phyloP scores from a whole-genome alignment of 305 asterid genomes.

The Solanum hybrid region DNA sequence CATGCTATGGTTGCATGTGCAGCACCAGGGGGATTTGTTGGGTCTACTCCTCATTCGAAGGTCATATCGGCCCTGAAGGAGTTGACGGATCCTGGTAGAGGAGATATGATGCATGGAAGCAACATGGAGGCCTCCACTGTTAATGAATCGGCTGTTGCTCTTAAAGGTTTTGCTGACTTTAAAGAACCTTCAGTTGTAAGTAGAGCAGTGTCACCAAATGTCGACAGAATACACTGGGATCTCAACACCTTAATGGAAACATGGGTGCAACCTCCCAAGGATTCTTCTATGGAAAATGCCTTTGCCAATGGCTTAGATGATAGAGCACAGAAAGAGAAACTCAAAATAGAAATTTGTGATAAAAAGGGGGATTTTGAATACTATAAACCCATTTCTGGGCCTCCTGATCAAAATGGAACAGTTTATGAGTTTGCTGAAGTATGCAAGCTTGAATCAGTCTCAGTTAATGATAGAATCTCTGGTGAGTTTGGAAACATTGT shows the following conservation, averaged over 20 bases:
- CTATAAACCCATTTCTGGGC: neutral
- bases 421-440: slow-evolving; percentile 17
- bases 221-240: slow-evolving; percentile 70
- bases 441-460: slow-evolving; percentile 10
- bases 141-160: slow-evolving; percentile 14
- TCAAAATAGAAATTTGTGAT: slow-evolving; percentile 11
- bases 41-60: slow-evolving; percentile 6
- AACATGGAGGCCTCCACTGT: slow-evolving; percentile 7
- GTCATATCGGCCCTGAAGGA: neutral
- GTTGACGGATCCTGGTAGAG: slow-evolving; percentile 11
- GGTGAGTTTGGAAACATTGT: neutral
- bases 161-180: slow-evolving; percentile 18
- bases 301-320: neutral
- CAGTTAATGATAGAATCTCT: slow-evolving; percentile 11
- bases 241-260: slow-evolving; percentile 67
- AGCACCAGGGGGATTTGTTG: slow-evolving; percentile 21
- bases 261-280: slow-evolving; percentile 58
- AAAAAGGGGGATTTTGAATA: neutral
- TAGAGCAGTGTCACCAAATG: slow-evolving; percentile 29
- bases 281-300: slow-evolving; percentile 17
- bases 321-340: neutral
- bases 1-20: slow-evolving; percentile 8
- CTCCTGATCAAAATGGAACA: neutral
- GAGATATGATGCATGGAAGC: slow-evolving; percentile 12
- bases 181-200: slow-evolving; percentile 15